These are phyloP conservation scores for Termitomyces sp. DNA, from an alignment of 768 basidiomycete species.

Conservation along the genomic window DNA sequence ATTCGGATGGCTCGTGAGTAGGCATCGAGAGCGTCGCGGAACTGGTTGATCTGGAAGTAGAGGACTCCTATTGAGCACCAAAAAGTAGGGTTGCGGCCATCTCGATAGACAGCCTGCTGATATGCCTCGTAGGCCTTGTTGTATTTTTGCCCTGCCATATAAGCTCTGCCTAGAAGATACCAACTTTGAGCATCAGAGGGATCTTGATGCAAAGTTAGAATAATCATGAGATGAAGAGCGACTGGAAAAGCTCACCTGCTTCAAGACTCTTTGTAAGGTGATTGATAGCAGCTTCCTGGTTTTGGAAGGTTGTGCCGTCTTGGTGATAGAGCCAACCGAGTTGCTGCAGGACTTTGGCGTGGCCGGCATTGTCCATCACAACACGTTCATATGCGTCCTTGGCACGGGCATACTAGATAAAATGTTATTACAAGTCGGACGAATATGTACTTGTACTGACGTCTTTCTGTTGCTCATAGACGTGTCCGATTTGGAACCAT, in stretches of 20 bases:
- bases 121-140: constrained; percentile 99
- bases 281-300: constrained; percentile 90
- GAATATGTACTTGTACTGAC: constrained; percentile 37
- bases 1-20: constrained; percentile 99
- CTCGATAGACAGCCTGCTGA: constrained; percentile 98
- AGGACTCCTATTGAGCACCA: constrained; percentile 99
- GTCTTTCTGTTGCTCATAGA: constrained; percentile 96
- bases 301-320: constrained; percentile 91
- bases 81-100: constrained; percentile 98
- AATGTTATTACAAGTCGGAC: background rate
- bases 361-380: constrained; percentile 86
- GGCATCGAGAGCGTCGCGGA: constrained; percentile 96
- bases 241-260: constrained; percentile 59
- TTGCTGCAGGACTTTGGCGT: constrained; percentile 97
- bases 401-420: constrained; percentile 75
- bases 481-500: constrained; percentile 99
- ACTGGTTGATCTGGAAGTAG: constrained; percentile 99
- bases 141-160: constrained; percentile 98
- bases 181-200: constrained; percentile 95
- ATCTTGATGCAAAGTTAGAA: constrained; percentile 44
- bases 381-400: constrained; percentile 97
- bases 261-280: constrained; percentile 95
- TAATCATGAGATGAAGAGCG: background rate
- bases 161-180: constrained; percentile 97
- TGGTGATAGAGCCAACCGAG: constrained; percentile 98